These are phyloP conservation scores for Leptographium flavum DNA, from an alignment of 2,329 filamentous ascomycete genomes.

Conservation along the genomic window DNA sequence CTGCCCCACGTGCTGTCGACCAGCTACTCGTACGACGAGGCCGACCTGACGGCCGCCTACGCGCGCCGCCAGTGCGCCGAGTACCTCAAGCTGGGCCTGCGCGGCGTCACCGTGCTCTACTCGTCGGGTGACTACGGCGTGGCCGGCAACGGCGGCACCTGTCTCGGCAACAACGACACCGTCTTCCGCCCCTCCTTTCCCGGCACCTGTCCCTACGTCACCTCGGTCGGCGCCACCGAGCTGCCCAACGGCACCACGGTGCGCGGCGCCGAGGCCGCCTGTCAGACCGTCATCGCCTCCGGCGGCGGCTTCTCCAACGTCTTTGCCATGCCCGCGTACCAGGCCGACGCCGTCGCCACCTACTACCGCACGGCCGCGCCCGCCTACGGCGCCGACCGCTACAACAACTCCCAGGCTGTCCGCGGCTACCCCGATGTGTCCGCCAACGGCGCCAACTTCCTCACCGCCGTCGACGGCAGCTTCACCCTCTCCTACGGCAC, in stretches of 20 bases:
- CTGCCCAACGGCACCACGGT: conserved; percentile 22
- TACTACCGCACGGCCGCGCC: conserved; percentile 21
- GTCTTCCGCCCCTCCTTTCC: conserved; percentile 34
- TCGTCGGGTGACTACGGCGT: conserved; percentile 36
- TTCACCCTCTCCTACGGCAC: conserved; percentile 34
- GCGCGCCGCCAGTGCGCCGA: conserved; percentile 37
- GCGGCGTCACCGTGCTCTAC: conserved; percentile 34
- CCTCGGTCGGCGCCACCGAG: conserved; percentile 36
- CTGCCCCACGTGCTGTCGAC: conserved; percentile 41
- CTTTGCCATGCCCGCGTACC: conserved; percentile 28
- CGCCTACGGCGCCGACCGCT: conserved; percentile 24
- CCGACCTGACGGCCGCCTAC: conserved; percentile 31
- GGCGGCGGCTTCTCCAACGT: conserved; percentile 32
- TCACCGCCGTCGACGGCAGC: conserved; percentile 26
- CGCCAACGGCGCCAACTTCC: conserved; percentile 18
- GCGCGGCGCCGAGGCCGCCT: conserved; percentile 27
- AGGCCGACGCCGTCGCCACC: conserved; percentile 14
- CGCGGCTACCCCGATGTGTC: conserved; percentile 15
- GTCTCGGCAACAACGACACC: conserved; percentile 19
- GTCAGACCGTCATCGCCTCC: conserved; percentile 29
- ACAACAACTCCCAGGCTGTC: conserved; percentile 24
- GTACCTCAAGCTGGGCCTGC: conserved; percentile 42
- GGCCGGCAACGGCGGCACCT: conserved; percentile 21
- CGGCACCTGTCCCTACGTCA: conserved; percentile 32
- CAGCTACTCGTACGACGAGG: conserved; percentile 39